phyloP scores from a whole-genome alignment of 768 basidiomycete species.

The Amanita muscaria region DNA sequence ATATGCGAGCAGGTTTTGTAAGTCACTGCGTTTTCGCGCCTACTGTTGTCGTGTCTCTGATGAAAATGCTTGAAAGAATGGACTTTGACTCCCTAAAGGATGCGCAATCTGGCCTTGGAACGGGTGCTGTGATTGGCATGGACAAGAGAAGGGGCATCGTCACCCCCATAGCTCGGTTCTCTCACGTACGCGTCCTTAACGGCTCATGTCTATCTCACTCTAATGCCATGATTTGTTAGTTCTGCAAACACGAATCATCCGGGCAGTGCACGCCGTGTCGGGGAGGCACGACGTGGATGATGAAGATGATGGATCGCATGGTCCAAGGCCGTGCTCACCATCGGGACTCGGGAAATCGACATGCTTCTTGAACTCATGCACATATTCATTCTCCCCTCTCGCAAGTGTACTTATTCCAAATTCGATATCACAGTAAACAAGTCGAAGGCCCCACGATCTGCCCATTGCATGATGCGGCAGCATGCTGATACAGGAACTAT shows the following conservation, averaged over 20 bases:
- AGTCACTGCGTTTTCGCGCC: constrained; percentile 24
- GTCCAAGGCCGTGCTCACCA: constrained; percentile 84
- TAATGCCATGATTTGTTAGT: constrained; percentile 25
- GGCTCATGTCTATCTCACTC: not conserved
- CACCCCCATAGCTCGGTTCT: constrained; percentile 88
- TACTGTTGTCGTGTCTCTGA: constrained; percentile 1
- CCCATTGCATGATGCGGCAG: constrained; percentile 93
- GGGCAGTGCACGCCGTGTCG: constrained; percentile 95
- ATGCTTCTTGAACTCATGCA: constrained; percentile 95
- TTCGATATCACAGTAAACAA: constrained; percentile 61
- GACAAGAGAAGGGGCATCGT: constrained; percentile 96
- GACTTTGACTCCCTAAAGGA: constrained; percentile 98
- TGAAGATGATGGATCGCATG: constrained; percentile 99
- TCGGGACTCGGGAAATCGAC: constrained; percentile 95
- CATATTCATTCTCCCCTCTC: constrained; percentile 16
- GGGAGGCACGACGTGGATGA: constrained; percentile 98
- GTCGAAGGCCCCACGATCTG: constrained; percentile 96
- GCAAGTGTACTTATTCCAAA: not conserved
- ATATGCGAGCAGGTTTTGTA: constrained; percentile 83
- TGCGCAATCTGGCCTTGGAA: constrained; percentile 92
- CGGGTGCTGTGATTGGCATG: constrained; percentile 98
- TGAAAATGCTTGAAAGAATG: constrained; percentile 54
- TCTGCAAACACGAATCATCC: constrained; percentile 98
- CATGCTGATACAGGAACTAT: no score
- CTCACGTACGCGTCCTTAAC: constrained; percentile 40